Conservation (phyloP, 768 basidiomycete genomes). For the Mycena belliarum region DNA sequence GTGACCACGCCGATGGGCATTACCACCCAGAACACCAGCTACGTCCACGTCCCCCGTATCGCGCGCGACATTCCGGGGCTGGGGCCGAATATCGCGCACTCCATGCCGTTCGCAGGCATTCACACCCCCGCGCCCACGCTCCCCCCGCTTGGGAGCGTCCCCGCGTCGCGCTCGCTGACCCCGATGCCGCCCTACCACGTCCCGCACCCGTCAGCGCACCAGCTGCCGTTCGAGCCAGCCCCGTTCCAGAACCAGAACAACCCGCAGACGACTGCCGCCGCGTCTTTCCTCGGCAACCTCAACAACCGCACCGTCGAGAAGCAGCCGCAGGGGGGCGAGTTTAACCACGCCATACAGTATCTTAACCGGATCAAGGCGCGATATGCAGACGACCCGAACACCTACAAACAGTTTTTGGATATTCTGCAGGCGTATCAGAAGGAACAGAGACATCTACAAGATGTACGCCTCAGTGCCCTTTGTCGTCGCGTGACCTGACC, state of each 20-base stretch:
- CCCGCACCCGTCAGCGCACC: constrained; percentile 30
- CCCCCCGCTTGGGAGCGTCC: constrained; percentile 36
- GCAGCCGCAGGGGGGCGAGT: constrained; percentile 55
- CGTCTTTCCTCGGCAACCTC: constrained; percentile 65
- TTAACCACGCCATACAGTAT: constrained; percentile 94
- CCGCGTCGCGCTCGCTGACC: constrained; percentile 56
- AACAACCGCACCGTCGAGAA: constrained; percentile 51
- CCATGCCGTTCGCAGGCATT: constrained; percentile 34
- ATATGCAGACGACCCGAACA: constrained; percentile 86
- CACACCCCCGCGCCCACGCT: constrained; percentile 25
- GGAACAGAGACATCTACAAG: constrained; percentile 71
- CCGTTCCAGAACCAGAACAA: constrained; percentile 44
- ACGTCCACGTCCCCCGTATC: constrained; percentile 26
- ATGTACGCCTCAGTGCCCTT: constrained; percentile 49
- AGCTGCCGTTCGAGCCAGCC: constrained; percentile 37
- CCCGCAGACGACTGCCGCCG: constrained; percentile 56
- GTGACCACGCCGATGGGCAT: constrained; percentile 81
- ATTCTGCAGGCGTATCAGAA: constrained; percentile 87
- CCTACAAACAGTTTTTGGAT: constrained; percentile 88
- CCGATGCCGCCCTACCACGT: constrained; percentile 42
- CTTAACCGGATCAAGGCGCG: constrained; percentile 98
- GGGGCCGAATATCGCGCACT: constrained; percentile 32
- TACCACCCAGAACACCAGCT: constrained; percentile 54
- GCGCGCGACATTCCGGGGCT: constrained; percentile 32
- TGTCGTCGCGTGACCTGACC: constrained; percentile 11